Percentiles rank a stretch among this genome's conserved stretches.
phyloP scores from a whole-genome alignment of 192 early-diverging fungal species.

The Thamnidium elegans region DNA sequence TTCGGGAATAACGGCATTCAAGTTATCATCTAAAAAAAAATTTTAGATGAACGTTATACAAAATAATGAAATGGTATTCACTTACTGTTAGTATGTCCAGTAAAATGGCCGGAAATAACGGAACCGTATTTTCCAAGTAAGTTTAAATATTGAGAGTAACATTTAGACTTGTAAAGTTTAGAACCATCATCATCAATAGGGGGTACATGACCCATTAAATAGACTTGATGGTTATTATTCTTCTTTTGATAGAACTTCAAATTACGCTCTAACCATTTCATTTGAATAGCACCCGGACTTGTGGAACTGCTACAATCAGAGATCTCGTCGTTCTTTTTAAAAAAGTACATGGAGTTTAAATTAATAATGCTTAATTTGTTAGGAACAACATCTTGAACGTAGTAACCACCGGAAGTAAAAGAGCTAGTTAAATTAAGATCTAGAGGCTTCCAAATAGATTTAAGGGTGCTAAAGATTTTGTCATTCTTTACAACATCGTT shows the following conservation, averaged over 20 bases:
- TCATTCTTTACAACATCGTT: conserved; percentile 21
- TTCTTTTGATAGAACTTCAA: conserved; percentile 10
- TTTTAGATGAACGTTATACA: not conserved
- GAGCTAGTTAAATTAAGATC: conserved; percentile 27
- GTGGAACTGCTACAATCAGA: conserved; percentile 27
- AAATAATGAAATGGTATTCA: not conserved
- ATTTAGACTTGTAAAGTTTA: conserved; percentile 19
- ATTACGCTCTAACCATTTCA: conserved; percentile 31
- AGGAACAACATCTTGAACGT: conserved; percentile 27
- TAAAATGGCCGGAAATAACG: conserved; percentile 42
- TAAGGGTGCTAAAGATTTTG: conserved; percentile 13
- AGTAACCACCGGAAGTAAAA: conserved; percentile 39
- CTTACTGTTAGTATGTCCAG: conserved; percentile 40
- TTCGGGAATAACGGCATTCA: conserved; percentile 10
- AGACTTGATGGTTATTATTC: not conserved
- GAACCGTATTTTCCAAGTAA: conserved; percentile 35
- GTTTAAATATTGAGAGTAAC: conserved; percentile 26
- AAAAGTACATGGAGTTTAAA: conserved; percentile 40
- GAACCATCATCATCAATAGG: conserved; percentile 26
- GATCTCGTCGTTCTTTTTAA: conserved; percentile 15
- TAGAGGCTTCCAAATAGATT: conserved; percentile 31
- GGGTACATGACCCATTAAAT: conserved; percentile 29
- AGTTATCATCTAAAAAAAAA: conserved; percentile 17
- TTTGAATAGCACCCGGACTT: conserved; percentile 24
- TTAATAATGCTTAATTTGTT: conserved; percentile 22